These are phyloP conservation scores for Fusarium zealandicum DNA, from an alignment of 2,329 filamentous ascomycete species.

Conservation along the genomic window DNA sequence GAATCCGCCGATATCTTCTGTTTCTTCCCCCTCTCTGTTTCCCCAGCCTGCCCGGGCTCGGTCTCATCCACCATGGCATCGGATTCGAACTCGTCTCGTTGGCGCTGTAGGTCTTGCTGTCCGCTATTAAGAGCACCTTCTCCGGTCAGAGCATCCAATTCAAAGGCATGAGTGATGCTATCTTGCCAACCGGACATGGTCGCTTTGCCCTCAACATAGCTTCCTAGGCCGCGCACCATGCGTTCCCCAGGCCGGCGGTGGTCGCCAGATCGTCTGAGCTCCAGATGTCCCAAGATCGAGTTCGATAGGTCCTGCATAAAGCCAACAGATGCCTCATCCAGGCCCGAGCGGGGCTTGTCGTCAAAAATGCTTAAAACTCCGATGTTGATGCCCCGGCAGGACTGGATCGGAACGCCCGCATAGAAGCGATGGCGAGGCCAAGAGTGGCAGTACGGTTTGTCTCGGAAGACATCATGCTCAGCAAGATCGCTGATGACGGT, in stretches of 20 bases:
- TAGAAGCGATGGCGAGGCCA: slow-evolving; percentile 48
- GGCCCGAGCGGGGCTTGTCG: slow-evolving; percentile 11
- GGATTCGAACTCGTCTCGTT: not conserved
- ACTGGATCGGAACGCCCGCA: slow-evolving; percentile 51
- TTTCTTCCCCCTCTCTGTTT: not conserved
- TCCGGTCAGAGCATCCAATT: not conserved
- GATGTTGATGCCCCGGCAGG: slow-evolving; percentile 51
- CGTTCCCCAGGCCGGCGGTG: slow-evolving; percentile 44
- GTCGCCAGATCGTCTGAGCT: slow-evolving; percentile 40
- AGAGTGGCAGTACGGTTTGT: slow-evolving; percentile 29
- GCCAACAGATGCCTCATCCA: slow-evolving; percentile 41
- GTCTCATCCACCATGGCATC: not conserved
- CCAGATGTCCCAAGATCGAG: slow-evolving; percentile 48
- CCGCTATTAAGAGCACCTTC: slow-evolving; percentile 19
- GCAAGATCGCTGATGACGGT: slow-evolving; percentile 46
- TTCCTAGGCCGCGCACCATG: slow-evolving; percentile 50
- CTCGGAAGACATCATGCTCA: slow-evolving; percentile 41
- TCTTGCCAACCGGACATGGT: slow-evolving; percentile 37
- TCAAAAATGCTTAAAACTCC: slow-evolving; percentile 48
- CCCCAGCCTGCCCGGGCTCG: not conserved
- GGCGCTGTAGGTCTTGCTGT: slow-evolving; percentile 18
- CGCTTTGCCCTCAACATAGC: slow-evolving; percentile 48
- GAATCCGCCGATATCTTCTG: not conserved
- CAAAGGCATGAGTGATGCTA: slow-evolving; percentile 13
- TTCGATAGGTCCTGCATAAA: slow-evolving; percentile 41